phyloP scores from a whole-genome alignment of 768 basidiomycete genomes.

The Tricholoma saponaceum region DNA sequence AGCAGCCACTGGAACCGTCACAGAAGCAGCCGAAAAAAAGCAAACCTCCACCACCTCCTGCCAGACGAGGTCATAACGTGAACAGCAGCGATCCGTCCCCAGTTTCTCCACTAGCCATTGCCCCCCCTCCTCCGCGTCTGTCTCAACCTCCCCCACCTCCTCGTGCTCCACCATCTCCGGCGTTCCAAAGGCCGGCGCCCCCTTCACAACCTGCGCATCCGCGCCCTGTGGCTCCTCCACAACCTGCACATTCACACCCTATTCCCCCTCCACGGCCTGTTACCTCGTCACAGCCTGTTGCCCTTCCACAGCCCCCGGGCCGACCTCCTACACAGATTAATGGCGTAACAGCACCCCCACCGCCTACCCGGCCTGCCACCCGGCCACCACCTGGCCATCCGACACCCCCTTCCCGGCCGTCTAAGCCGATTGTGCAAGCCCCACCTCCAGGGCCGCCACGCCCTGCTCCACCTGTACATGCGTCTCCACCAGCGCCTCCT shows the following conservation, averaged over 20 bases:
- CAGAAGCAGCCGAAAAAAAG: conserved; percentile 38
- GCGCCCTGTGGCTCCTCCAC: conserved; percentile 4
- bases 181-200: conserved; percentile 36
- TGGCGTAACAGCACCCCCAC: conserved; percentile 15
- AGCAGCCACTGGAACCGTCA: conserved; percentile 34
- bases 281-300: conserved; percentile 8
- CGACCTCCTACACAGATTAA: conserved; percentile 10
- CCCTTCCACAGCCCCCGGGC: conserved; percentile 16
- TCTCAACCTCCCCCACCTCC: conserved; percentile 28
- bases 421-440: conserved; percentile 9
- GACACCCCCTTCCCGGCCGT: conserved; percentile 5
- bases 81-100: conserved; percentile 32
- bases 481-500: conserved; percentile 34
- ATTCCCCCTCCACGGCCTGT: conserved; percentile 6
- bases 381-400: conserved; percentile 4
- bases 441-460: conserved; percentile 19
- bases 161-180: conserved; percentile 31
- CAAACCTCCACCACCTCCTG: conserved; percentile 48
- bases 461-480: conserved; percentile 28
- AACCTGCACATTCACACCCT: conserved; percentile 13
- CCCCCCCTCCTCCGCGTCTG: conserved; percentile 28
- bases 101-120: conserved; percentile 27
- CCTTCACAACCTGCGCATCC: conserved; percentile 20
- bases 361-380: conserved; percentile 14
- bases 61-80: conserved; percentile 35